Evolutionary conservation across 2,329 filamentous ascomycete genomes (phyloP).

Genomic region (Chrysosporium keratinophilum): DNA sequence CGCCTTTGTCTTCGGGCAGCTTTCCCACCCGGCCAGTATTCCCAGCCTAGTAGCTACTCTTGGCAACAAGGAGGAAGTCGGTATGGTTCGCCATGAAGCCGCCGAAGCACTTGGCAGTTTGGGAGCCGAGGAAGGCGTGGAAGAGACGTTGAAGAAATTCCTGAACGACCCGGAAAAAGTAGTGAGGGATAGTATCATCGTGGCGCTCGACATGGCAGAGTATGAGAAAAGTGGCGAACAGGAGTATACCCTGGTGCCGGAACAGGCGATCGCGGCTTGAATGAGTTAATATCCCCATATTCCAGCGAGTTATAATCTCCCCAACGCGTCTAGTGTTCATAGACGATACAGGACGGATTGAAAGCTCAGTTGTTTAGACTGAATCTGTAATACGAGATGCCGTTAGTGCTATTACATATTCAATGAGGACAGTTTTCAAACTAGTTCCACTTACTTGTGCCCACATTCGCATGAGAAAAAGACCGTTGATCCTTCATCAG

Average conservation of each 20-base stretch:
- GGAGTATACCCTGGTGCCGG: constrained; percentile 86
- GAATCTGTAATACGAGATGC: constrained; percentile 19
- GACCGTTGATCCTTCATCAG: constrained; percentile 88
- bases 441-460: constrained; percentile 53
- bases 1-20: constrained; percentile 93
- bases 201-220: constrained; percentile 95
- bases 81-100: constrained; percentile 96
- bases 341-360: background rate
- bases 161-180: constrained; percentile 85
- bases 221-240: constrained; percentile 80
- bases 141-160: constrained; percentile 72
- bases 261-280: constrained; percentile 30
- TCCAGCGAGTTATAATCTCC: background rate
- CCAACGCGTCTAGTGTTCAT: background rate
- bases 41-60: constrained; percentile 72
- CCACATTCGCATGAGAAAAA: constrained; percentile 86
- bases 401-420: background rate
- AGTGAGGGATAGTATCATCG: constrained; percentile 86
- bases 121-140: constrained; percentile 86
- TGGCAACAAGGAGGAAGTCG: constrained; percentile 67
- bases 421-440: background rate
- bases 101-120: constrained; percentile 91
- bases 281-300: background rate
- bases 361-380: constrained; percentile 22
- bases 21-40: constrained; percentile 93